phyloP scores from a whole-genome alignment of 768 basidiomycete genomes.

The Suillus spraguei region DNA sequence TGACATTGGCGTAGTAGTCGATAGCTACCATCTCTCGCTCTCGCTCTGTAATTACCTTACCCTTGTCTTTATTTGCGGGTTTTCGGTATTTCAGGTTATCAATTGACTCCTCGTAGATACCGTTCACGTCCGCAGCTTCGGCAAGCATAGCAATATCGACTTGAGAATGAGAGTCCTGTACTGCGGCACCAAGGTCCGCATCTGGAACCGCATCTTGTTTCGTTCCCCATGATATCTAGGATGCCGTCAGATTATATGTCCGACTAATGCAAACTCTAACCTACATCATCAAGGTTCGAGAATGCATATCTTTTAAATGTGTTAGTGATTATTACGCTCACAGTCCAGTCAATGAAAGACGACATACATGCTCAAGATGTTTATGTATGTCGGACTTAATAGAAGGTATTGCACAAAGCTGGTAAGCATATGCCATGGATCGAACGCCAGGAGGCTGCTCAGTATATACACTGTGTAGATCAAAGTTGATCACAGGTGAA shows the following conservation, averaged over 20 bases:
- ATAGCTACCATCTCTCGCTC: constrained; percentile 77
- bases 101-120: constrained; percentile 82
- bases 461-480: constrained; percentile 64
- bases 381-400: constrained; percentile 81
- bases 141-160: constrained; percentile 89
- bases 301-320: constrained; percentile 69
- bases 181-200: constrained; percentile 81
- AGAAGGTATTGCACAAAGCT: constrained; percentile 89
- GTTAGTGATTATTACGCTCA: constrained; percentile 28
- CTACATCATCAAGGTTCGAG: constrained; percentile 82
- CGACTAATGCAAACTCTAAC: constrained; percentile 15
- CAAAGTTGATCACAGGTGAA: constrained; percentile 9
- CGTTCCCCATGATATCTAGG: constrained; percentile 92
- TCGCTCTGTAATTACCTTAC: constrained; percentile 40
- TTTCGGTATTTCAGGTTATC: constrained; percentile 66
- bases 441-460: constrained; percentile 80
- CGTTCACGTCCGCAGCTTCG: constrained; percentile 80
- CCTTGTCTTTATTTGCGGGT: constrained; percentile 36
- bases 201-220: constrained; percentile 80
- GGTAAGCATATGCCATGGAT: constrained; percentile 96
- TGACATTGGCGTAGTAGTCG: constrained; percentile 87
- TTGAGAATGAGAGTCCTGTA: constrained; percentile 76
- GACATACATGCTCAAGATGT: constrained; percentile 74
- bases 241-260: constrained; percentile 6
- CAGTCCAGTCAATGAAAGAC: background rate